A percentile compares a stretch with the other conserved stretches of the same genome.
phyloP scores from a whole-genome alignment of 495 filamentous ascomycete species.

The Aspergillus kassunensis region DNA sequence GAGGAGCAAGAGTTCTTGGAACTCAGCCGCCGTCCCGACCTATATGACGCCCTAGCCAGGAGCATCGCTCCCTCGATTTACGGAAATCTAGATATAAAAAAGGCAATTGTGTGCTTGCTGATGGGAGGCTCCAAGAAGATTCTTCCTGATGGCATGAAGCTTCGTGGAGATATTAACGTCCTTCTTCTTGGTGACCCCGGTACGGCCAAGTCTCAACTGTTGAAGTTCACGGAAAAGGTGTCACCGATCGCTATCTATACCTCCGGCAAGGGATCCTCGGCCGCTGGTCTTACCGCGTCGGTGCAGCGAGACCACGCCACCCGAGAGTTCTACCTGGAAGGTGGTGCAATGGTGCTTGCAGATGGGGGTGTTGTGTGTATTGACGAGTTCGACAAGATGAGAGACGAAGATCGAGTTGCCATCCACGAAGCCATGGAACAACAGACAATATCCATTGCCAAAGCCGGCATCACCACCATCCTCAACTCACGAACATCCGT shows the following conservation, averaged over 20 bases:
- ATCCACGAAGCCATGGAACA: constrained; percentile 99
- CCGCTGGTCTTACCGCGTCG: constrained; percentile 95
- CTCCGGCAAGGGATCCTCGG: constrained; percentile 96
- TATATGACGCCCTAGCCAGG: constrained; percentile 84
- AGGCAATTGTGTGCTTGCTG: constrained; percentile 92
- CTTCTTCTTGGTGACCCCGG: constrained; percentile 95
- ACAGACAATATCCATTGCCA: constrained; percentile 99
- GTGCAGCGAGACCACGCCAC: constrained; percentile 90
- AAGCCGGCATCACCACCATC: constrained; percentile 98
- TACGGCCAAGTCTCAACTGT: constrained; percentile 95
- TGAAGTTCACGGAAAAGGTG: constrained; percentile 97
- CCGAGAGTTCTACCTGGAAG: constrained; percentile 96
- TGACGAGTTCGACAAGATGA: constrained; percentile 99
- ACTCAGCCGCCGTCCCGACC: constrained; percentile 82
- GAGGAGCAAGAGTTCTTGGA: constrained; percentile 98
- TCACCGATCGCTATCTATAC: constrained; percentile 98
- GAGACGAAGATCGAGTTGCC: constrained; percentile 96
- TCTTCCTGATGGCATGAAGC: constrained; percentile 95
- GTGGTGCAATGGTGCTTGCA: constrained; percentile 97
- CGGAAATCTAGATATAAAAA: constrained; percentile 95
- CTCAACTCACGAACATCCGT: constrained; percentile 95
- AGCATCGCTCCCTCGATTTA: constrained; percentile 98
- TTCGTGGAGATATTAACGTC: constrained; percentile 98
- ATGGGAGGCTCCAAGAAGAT: constrained; percentile 98
- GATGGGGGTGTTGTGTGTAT: constrained; percentile 99